Evolutionary conservation across 1,284 basidiomycete species (phyloP), one percentile per base, ranked within the genome.

Genomic region (Cutaneotrichosporon sp.): DNA sequence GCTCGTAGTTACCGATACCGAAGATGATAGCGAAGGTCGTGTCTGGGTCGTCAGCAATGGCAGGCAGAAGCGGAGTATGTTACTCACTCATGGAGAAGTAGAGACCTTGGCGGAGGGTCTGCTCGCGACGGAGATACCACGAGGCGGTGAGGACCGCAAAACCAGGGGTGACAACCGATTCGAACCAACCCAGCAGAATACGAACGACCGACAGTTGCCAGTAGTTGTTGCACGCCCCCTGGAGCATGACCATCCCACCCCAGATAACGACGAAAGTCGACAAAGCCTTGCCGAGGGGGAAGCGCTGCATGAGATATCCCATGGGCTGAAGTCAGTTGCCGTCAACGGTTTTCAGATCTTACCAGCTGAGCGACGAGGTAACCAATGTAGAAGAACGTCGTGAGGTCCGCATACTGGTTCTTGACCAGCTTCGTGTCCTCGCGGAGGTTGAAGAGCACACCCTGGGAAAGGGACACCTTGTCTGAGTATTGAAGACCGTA

Each of bases 81-180:
- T n/a, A 33, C 54, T 27, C 19, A 55, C 54, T 66, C 65, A 65
- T 65, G 19, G 61, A 49, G 46, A 60, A 63, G 52, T 62, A 65
- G 37, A 60, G 29, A 17, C 52, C 54, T 35, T 55, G 55, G 29
- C 64, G 52, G 1, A 64, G 39, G 4, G 60, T 61, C 42, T 61
- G 54, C 46, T 66, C 64, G 8, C 39, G 39, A 1, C 62, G 51
- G 27, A 65, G 61, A 51, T 66, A 68, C 66, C 66, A 67, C 1
- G 64, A 63, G 5, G 61, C 41, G 19, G 63, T 57, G 37, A 66
- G 55, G 27, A 66, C 43, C 17, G 61, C 55, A 10, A 52, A 57
- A 4, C 41, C 63, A 46, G 51, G 65, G 38, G 29, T 63, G 49
- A 57, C 51, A 44, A 59, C 57, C 10, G 50, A 52, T 52, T 65